Base-by-base conservation (phyloP, 1,284 basidiomycete genomes). In the Pascua sp. region DNA sequence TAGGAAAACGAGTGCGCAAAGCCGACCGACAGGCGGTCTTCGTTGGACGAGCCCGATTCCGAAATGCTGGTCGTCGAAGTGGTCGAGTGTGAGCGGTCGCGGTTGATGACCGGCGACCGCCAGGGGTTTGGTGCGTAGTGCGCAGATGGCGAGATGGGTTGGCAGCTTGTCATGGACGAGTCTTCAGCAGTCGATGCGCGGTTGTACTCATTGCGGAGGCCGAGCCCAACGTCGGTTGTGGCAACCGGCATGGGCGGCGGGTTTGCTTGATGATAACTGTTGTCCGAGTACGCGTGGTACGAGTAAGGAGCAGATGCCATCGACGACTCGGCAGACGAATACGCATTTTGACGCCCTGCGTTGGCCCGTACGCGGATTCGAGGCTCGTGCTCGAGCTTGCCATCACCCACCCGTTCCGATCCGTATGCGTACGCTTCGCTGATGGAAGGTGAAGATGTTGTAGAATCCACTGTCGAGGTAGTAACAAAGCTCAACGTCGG, bases 401-500 rank as follows among this genome's bases (percentile, higher is more conserved):
- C 62, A 12, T 67, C 66, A 37, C 49, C 47, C 5, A 51, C 37
- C 39, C 57, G 47, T 16, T 67, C 66, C 13, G 64, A 47, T 42
- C 57, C 62, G 52, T 64, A 68, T 4, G 66, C 66, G 58, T 71
- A 71, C 1, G 62, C 61, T 1, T 56, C 66, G 11, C 64, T 64
- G 36, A 69, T 70, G 9, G 68, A 67, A 5, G 72, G 70, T 8
- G 72, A 71, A 38, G 67, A 61, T 4, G 70, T 66, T 5, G 68
- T 72, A 38, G 74, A 76, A 32, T 73, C 71, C 51, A 56, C 58
- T 0, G 75, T 75, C 13, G 75, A 76, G 13, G 71, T 67, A 2
- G 75, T 77, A 18, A 71, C 67, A 53, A 75, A 73, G 56, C 75
- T 77, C 49, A 77, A 57, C 5, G 72, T 71, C 0, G 75, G 73